A percentile compares a stretch with the other conserved stretches of the same genome.
Evolutionary conservation across 176 grass and related monocot genomes (phyloP).

Genomic region (Oryza punctata): DNA sequence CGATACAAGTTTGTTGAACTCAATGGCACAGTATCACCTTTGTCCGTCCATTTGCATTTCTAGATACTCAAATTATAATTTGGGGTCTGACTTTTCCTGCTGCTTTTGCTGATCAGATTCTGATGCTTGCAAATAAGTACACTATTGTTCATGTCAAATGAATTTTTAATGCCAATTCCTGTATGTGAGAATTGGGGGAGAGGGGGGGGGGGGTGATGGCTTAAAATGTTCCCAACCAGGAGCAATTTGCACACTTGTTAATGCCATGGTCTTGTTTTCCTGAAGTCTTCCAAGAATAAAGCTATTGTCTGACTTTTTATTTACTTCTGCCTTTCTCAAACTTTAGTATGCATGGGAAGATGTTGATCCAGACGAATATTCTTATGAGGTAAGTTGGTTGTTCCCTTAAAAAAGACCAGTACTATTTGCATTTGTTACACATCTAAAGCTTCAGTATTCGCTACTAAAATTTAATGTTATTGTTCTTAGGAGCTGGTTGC

Average conservation of each 20-base stretch:
- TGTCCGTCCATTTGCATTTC: background rate
- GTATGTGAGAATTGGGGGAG: background rate
- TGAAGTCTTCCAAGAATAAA: background rate
- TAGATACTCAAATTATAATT: background rate
- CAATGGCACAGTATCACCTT: background rate
- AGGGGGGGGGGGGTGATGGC: background rate
- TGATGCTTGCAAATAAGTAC: background rate
- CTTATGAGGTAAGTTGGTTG: conserved; percentile 66
- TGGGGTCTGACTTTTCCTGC: background rate
- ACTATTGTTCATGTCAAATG: background rate
- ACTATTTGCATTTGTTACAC: background rate
- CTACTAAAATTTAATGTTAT: conserved; percentile 25
- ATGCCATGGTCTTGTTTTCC: background rate
- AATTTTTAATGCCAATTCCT: background rate
- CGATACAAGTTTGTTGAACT: background rate
- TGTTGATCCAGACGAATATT: conserved; percentile 91
- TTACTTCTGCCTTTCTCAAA: conserved; percentile 14
- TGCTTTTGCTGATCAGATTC: background rate
- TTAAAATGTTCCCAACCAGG: background rate
- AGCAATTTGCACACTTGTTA: conserved; percentile 8
- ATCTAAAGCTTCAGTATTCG: background rate
- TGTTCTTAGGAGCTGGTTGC: conserved; percentile 77
- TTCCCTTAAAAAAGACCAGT: background rate
- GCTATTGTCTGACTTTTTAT: conserved; percentile 20
- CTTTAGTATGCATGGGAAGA: conserved; percentile 91